Evolutionary conservation across 441 rosid species (phyloP).

Genomic region (Eugenia klotzschiana): DNA sequence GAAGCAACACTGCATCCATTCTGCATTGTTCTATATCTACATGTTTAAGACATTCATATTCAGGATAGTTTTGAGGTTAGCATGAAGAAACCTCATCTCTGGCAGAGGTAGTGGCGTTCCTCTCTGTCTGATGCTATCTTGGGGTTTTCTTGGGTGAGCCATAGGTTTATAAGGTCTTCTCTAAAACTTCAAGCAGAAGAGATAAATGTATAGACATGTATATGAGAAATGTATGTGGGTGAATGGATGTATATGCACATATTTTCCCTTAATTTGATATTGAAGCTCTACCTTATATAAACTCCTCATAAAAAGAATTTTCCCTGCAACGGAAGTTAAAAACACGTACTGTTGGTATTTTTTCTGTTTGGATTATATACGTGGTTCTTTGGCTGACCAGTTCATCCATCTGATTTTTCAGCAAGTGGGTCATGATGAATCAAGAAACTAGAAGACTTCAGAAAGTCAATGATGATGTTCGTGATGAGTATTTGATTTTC

Average conservation of each 20-base stretch:
- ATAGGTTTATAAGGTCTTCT: neutral
- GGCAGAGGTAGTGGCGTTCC: neutral
- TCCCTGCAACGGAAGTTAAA: neutral
- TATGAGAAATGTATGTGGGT: neutral
- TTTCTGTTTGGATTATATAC: neutral
- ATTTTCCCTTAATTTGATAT: neutral
- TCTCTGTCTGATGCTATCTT: neutral
- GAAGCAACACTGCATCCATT: neutral
- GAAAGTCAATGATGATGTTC: constrained; percentile 76
- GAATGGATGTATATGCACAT: neutral
- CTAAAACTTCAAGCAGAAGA: neutral
- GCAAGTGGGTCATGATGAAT: constrained; percentile 99
- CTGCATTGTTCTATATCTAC: neutral
- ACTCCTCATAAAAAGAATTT: neutral
- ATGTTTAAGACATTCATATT: neutral
- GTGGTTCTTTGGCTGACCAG: neutral
- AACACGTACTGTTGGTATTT: neutral
- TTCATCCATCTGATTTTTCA: constrained; percentile 20
- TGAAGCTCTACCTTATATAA: neutral
- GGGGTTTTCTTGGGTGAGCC: neutral
- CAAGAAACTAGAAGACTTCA: constrained; percentile 83
- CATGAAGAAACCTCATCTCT: neutral
- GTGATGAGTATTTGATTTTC: constrained; percentile 64
- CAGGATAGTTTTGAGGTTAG: neutral
- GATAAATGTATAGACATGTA: neutral